Evolutionary conservation across 768 basidiomycete genomes (phyloP), one percentile per base, ranked within the genome.

Genomic region (Mrakia blollopis): DNA sequence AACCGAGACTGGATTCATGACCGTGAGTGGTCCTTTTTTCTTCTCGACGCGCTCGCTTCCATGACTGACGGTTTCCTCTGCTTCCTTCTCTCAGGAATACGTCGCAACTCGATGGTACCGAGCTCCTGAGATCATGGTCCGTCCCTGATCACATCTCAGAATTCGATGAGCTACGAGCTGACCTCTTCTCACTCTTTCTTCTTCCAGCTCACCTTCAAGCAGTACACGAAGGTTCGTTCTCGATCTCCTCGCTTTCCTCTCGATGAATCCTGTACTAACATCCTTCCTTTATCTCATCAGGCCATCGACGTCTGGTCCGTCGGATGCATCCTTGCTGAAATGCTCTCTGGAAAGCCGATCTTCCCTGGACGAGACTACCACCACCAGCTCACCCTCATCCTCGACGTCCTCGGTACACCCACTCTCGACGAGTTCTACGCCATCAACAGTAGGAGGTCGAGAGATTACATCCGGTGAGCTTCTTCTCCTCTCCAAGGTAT

Each of bases 361-460:
- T 98, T 98, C 84, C 95, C 95, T 8, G 95, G 95, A n/a, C 87
- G 92, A 79, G 94, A 95, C 83, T 84, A 98, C 85, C 94, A 96
- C 83, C 91, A 97, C 83, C 96, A 98, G 81, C 87, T 98, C 11
- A 91, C 90, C 10, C 87, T 96, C 74, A 97, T 98, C 80, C 89
- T 97, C 76, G 94, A 96, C 81, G 91, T 95, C n/a, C 89, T 98
- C 52, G 95, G 95, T 0, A 86, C 85, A 25, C 85, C 85, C 0
- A 81, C 82, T 13, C 89, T 97, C 81, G 95, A 97, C 80, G 94
- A 97, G 81, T 96, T 97, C 83, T 93, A 96, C 79, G 93, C 92
- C 9, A 96, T 96, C 81, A 92, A 90, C 28, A 91, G 92, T 5
- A 85, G 87, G 11, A 83, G 91, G 63, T 89, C 91, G 25, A 83